These are phyloP conservation scores for Cryptococcus sp. DNA, from an alignment of 1,284 basidiomycete genomes.

Conservation along the genomic window DNA sequence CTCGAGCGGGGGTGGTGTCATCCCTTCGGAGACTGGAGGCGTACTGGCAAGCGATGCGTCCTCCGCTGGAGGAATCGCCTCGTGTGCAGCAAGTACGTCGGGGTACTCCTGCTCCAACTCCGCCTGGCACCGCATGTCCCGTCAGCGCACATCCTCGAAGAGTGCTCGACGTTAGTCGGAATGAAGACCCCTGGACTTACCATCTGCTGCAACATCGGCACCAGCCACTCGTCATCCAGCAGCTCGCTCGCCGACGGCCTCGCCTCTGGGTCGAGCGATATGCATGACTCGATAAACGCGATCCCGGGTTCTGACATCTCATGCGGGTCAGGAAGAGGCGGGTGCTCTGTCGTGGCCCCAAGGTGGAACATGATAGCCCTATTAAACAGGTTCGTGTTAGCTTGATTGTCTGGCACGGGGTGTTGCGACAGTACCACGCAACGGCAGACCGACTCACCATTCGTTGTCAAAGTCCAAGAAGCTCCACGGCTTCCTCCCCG, in stretches of 20 bases:
- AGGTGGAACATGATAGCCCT: conserved; percentile 99
- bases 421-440: too few relatives aligned
- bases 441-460: conserved; percentile 62
- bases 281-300: conserved; percentile 87
- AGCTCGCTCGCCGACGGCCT: conserved; percentile 84
- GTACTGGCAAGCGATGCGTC: conserved; percentile 10
- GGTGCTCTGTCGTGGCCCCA: conserved; percentile 93
- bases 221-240: conserved; percentile 87
- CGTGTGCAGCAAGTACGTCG: conserved; percentile 8
- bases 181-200: conserved; percentile 14
- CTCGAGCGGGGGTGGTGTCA: conserved; percentile 6
- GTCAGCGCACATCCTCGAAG: neutral
- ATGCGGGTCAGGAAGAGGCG: conserved; percentile 84
- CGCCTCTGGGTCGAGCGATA: conserved; percentile 79
- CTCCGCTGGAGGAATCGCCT: conserved; percentile 9
- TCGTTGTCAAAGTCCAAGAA: conserved; percentile 98
- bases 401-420: too few relatives aligned
- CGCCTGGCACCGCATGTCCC: conserved; percentile 2
- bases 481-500: conserved; percentile 94
- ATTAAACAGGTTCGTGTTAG: too few relatives aligned
- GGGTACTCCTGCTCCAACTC: conserved; percentile 16
- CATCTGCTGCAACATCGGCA: conserved; percentile 34
- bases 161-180: too few relatives aligned
- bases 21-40: conserved; percentile 5
- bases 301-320: conserved; percentile 89